Evolutionary conservation across 176 grass and related monocot species (phyloP), one percentile per base, ranked within the genome.

Genomic region (Urochloa ruziziensis): DNA sequence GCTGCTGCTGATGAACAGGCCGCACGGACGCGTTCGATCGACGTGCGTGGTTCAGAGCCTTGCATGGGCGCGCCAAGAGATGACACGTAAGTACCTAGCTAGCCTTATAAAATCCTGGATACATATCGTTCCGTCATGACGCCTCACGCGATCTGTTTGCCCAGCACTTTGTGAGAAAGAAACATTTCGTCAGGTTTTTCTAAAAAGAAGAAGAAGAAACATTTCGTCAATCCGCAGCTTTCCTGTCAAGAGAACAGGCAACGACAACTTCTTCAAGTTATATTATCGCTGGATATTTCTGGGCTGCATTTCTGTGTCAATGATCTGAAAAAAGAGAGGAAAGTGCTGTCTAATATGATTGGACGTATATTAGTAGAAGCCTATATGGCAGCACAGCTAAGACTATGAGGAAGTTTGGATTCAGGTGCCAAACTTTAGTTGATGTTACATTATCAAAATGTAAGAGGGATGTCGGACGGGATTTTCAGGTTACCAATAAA

Each of bases 201-300:
- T n/a, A n/a, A n/a, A n/a, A 53, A 15, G 23, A 52, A 28, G 72
- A 76, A 11, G 67, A 76, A 67, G 19, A 76, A 75, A 67, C 62
- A 77, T 68, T 59, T 77, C 48, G 62, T 69, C 73, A 77, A 68
- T 66, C 6, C 60, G 62, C 48, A 58, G 73, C 64, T 30, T 65
- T 76, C 56, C n/a, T 84, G 72, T 67, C 54, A 73, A 42, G 34
- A 57, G 34, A 57, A 42, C n/a, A 30, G 10, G 43, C 10, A 61
- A 68, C 59, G 64, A 52, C 57, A 15, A 24, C 69, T 46, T 70
- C 70, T 57, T 8, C 16, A 66, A n/a, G 39, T 15, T 56, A 67
- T 44, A 33, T 32, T 75, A 75, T 77, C 29, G 6, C 16, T 77
- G 51, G 35, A 53, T 74, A 67, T 39, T n/a, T 76, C 48, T 57